These are phyloP conservation scores for Phaffomyces opuntiae DNA, from an alignment of 805 yeast species.

Conservation along the genomic window DNA sequence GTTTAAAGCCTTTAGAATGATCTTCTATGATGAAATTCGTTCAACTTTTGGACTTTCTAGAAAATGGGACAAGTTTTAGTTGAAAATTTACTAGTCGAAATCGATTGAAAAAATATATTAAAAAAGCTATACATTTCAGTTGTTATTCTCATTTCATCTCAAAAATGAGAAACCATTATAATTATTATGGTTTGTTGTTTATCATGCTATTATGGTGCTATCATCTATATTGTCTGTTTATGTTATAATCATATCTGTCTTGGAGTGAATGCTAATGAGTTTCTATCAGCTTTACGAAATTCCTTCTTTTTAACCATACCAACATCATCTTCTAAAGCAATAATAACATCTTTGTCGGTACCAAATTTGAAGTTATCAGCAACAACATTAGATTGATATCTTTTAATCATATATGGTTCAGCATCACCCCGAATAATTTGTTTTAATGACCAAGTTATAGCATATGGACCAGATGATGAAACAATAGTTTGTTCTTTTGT, in stretches of 20 bases:
- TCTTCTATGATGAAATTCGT: constrained; percentile 58
- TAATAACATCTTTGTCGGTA: constrained; percentile 59
- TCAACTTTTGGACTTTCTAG: constrained; percentile 41
- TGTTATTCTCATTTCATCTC: neutral
- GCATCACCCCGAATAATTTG: constrained; percentile 47
- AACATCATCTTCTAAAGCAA: constrained; percentile 73
- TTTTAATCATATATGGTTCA: constrained; percentile 56
- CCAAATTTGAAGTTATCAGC: constrained; percentile 78
- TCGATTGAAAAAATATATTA: no score
- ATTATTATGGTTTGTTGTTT: neutral
- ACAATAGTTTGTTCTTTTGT: constrained; percentile 64
- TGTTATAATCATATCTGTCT: constrained; percentile 4
- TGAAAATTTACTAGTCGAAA: no score
- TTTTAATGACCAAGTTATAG: constrained; percentile 71
- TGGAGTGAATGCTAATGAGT: constrained; percentile 30
- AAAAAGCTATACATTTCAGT: neutral
- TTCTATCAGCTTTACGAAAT: constrained; percentile 50
- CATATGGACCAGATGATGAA: constrained; percentile 76
- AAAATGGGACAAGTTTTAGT: constrained; percentile 9
- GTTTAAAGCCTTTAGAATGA: constrained; percentile 49
- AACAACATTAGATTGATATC: constrained; percentile 53
- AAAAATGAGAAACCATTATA: neutral
- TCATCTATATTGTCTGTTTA: no score
- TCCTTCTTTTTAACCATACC: constrained; percentile 56
- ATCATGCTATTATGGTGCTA: neutral